phyloP scores from a whole-genome alignment of 768 basidiomycete species.

The Boletus sp. region DNA sequence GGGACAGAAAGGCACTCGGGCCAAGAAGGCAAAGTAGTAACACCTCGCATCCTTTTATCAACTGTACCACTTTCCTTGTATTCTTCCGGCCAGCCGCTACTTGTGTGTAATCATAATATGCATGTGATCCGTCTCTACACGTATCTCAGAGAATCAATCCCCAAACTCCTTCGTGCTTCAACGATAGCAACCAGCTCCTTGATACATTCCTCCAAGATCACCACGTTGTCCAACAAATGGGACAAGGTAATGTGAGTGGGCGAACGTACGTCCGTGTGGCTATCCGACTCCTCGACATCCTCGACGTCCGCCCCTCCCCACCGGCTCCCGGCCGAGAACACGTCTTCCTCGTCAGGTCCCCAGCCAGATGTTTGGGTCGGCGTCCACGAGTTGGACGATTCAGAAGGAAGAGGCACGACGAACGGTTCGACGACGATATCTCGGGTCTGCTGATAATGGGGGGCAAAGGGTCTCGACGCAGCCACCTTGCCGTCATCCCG shows the following conservation, averaged over 20 bases:
- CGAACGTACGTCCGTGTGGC: conserved; percentile 30
- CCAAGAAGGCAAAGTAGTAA: conserved; percentile 41
- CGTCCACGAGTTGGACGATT: conserved; percentile 60
- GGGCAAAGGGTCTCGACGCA: conserved; percentile 75
- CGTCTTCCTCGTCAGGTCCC: conserved; percentile 66
- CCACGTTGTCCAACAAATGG: conserved; percentile 87
- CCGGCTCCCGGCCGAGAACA: conserved; percentile 50
- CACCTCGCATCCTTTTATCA: background rate
- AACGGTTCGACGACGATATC: conserved; percentile 72
- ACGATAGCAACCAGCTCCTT: conserved; percentile 89
- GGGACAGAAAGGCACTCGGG: conserved; percentile 30
- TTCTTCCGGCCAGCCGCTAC: background rate
- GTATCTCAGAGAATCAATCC: conserved; percentile 80
- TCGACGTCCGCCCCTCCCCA: conserved; percentile 39
- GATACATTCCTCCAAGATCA: conserved; percentile 91
- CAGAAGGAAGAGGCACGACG: conserved; percentile 51
- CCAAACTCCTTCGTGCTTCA: conserved; percentile 77
- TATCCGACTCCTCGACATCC: conserved; percentile 15
- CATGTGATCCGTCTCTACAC: conserved; percentile 39
- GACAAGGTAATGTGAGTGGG: conserved; percentile 66
- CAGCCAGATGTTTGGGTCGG: conserved; percentile 51
- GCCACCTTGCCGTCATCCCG: conserved; percentile 40
- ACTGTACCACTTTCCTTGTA: background rate
- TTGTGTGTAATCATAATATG: conserved; percentile 6
- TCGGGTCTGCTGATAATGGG: conserved; percentile 80